Evolutionary conservation across 805 yeast genomes (phyloP).

Genomic region (Starmerella tilneyi): DNA sequence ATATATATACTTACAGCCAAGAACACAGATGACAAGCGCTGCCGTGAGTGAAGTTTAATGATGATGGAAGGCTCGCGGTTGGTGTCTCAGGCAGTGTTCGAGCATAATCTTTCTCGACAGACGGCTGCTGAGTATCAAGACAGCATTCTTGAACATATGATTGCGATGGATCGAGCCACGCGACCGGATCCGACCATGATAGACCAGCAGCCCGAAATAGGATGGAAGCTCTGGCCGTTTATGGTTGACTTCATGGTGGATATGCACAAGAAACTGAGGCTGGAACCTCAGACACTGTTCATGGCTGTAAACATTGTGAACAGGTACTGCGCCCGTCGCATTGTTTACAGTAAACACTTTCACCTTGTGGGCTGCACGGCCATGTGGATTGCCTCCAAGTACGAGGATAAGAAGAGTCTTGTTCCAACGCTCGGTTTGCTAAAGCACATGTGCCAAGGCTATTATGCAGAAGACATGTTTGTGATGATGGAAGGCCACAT

Average conservation of each 20-base stretch:
- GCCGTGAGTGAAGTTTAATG: neutral
- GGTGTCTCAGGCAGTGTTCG: conserved; percentile 18
- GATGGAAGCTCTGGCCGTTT: conserved; percentile 56
- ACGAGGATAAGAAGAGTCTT: conserved; percentile 61
- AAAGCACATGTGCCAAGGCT: conserved; percentile 55
- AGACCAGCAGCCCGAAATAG: conserved; percentile 76
- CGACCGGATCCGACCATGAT: conserved; percentile 54
- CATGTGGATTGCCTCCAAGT: conserved; percentile 78
- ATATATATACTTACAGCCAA: conserved; percentile 8
- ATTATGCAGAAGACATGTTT: conserved; percentile 49
- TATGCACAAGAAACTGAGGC: conserved; percentile 46
- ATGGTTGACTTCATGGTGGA: conserved; percentile 69
- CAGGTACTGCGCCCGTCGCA: conserved; percentile 77
- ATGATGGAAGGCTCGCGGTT: conserved; percentile 11
- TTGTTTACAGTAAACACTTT: conserved; percentile 72
- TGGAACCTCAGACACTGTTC: conserved; percentile 58
- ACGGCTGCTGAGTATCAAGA: conserved; percentile 32
- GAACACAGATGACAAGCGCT: neutral
- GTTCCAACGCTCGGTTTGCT: conserved; percentile 63
- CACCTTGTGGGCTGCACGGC: conserved; percentile 87
- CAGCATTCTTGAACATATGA: conserved; percentile 32
- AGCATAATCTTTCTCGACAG: conserved; percentile 21
- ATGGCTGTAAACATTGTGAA: conserved; percentile 66
- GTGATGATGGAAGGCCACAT: conserved; percentile 68
- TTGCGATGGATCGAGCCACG: conserved; percentile 29